Percentiles rank a stretch among this genome's conserved stretches.
These are phyloP conservation scores for Tolypocladium tundrense DNA, from an alignment of 2,329 filamentous ascomycete genomes.

Conservation along the genomic window DNA sequence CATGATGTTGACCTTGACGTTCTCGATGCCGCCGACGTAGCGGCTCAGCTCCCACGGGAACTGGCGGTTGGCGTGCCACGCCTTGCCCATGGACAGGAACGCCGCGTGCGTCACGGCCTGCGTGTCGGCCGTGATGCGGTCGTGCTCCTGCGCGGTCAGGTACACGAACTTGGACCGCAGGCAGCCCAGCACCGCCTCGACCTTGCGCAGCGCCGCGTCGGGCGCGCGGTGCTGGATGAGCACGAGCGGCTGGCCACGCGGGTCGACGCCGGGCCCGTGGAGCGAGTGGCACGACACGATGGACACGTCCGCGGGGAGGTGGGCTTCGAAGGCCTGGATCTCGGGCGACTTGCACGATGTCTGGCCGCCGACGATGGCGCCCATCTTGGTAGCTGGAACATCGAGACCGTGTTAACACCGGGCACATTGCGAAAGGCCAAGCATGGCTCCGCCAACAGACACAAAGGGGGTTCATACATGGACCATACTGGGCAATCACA, in stretches of 20 bases:
- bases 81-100: constrained; percentile 94
- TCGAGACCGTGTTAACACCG: background rate
- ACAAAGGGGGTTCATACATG: constrained; percentile 50
- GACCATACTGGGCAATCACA: constrained; percentile 81
- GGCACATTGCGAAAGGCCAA: background rate
- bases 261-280: constrained; percentile 84
- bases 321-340: constrained; percentile 81
- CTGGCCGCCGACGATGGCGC: constrained; percentile 92
- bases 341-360: constrained; percentile 98
- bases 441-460: background rate
- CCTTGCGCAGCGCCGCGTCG: constrained; percentile 62
- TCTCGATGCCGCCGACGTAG: constrained; percentile 95
- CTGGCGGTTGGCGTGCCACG: constrained; percentile 89
- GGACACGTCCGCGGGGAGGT: constrained; percentile 79
- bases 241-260: constrained; percentile 82
- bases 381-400: constrained; percentile 73
- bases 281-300: constrained; percentile 96
- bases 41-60: constrained; percentile 97
- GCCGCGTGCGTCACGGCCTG: constrained; percentile 97
- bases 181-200: constrained; percentile 72
- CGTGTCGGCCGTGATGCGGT: constrained; percentile 95
- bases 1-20: constrained; percentile 98
- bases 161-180: constrained; percentile 80
- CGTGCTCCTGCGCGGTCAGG: constrained; percentile 78
- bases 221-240: constrained; percentile 88